Conservation (phyloP, 495 filamentous ascomycete genomes). For the Aspergillus mulundensis region DNA sequence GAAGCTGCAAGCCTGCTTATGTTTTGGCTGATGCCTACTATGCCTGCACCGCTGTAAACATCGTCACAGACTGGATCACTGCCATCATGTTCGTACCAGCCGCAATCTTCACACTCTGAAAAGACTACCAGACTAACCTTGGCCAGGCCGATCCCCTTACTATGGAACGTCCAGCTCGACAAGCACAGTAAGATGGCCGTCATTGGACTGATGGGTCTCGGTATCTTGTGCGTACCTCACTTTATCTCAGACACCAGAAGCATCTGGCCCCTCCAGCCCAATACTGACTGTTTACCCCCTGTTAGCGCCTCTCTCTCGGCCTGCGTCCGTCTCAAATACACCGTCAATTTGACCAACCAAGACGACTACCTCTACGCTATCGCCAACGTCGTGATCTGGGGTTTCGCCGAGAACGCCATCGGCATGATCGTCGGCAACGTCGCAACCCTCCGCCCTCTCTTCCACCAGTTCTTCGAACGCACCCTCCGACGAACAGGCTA, state of each 20-base stretch:
- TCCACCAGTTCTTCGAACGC: slow-evolving; percentile 19
- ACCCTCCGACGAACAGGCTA: slow-evolving; percentile 3
- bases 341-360: slow-evolving; percentile 19
- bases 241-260: not conserved
- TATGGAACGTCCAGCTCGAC: slow-evolving; percentile 47
- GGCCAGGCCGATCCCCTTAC: slow-evolving; percentile 41
- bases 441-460: slow-evolving; percentile 26
- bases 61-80: slow-evolving; percentile 29
- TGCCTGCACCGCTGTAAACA: slow-evolving; percentile 25
- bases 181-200: slow-evolving; percentile 44
- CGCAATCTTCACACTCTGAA: not conserved
- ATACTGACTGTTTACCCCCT: not conserved
- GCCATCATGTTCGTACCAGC: slow-evolving; percentile 39
- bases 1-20: slow-evolving; percentile 19
- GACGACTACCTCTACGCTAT: slow-evolving; percentile 20
- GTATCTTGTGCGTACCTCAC: slow-evolving; percentile 38
- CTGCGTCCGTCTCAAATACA: slow-evolving; percentile 26
- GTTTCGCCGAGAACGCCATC: slow-evolving; percentile 26
- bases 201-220: slow-evolving; percentile 45
- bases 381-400: slow-evolving; percentile 26
- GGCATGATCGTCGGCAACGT: slow-evolving; percentile 28
- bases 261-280: not conserved
- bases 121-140: not conserved
- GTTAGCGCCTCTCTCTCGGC: slow-evolving; percentile 22
- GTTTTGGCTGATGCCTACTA: slow-evolving; percentile 25